Conservation (phyloP, 441 rosid species). For the Viola pubescens region DNA sequence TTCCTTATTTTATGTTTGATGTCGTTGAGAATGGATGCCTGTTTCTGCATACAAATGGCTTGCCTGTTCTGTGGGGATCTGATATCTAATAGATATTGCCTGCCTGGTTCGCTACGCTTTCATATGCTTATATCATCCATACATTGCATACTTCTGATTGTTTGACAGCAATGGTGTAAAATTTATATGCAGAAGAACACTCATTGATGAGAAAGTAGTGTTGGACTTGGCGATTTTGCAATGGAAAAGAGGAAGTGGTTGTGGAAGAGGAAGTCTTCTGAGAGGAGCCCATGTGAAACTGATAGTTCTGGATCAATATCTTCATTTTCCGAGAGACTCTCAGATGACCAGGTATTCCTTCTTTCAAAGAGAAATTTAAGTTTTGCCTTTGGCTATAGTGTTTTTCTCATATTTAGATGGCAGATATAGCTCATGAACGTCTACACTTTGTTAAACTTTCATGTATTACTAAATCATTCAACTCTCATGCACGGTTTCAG, state of each 20-base stretch:
- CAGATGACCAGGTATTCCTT: conserved; percentile 53
- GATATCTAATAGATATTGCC: conserved; percentile 2
- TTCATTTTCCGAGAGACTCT: conserved; percentile 58
- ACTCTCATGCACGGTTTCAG: neutral
- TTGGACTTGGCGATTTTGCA: conserved; percentile 8
- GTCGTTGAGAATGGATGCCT: conserved; percentile 10
- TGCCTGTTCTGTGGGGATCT: conserved; percentile 3
- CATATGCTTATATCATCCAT: conserved; percentile 6
- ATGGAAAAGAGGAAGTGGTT: conserved; percentile 78
- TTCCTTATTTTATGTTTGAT: conserved; percentile 18
- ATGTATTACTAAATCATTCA: neutral
- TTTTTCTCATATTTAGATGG: neutral
- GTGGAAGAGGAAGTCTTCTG: conserved; percentile 66
- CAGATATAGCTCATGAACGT: neutral
- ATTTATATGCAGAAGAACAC: conserved; percentile 28
- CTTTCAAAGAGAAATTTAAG: neutral
- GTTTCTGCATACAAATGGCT: conserved; percentile 14
- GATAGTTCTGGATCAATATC: conserved; percentile 62
- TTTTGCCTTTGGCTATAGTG: neutral
- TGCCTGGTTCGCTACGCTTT: neutral
- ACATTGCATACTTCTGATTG: conserved; percentile 2
- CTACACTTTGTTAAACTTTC: neutral
- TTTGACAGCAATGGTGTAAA: conserved; percentile 8
- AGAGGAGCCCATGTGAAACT: conserved; percentile 63
- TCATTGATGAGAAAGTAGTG: conserved; percentile 29